Percentiles rank a stretch among this genome's conserved stretches.
These are phyloP conservation scores for Trichoderma sp. DNA, from an alignment of 2,329 filamentous ascomycete species.

Conservation along the genomic window DNA sequence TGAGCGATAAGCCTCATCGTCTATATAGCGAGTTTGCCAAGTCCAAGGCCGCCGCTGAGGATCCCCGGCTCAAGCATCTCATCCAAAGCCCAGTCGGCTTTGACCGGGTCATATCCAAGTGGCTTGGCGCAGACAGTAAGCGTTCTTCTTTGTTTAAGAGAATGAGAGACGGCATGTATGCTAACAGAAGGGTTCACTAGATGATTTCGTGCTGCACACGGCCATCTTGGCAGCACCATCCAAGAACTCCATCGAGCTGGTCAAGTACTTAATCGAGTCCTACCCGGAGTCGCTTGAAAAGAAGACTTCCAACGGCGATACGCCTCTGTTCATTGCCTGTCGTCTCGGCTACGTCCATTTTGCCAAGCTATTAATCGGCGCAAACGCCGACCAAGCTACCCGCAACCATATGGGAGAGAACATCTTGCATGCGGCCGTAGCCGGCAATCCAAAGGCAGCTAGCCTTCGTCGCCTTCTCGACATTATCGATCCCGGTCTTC, in stretches of 20 bases:
- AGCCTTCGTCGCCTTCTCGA: conserved; percentile 49
- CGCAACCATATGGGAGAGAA: conserved; percentile 63
- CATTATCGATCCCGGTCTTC: conserved; percentile 55
- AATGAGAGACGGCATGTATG: background rate
- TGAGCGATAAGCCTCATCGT: conserved; percentile 65
- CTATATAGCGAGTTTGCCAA: conserved; percentile 66
- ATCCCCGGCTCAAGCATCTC: conserved; percentile 61
- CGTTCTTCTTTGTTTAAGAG: conserved; percentile 21
- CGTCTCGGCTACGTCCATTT: conserved; percentile 51
- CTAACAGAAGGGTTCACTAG: conserved; percentile 36
- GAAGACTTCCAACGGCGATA: conserved; percentile 56
- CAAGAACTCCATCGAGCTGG: conserved; percentile 48
- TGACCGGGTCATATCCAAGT: conserved; percentile 59
- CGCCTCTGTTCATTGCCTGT: conserved; percentile 68
- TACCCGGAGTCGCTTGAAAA: conserved; percentile 59
- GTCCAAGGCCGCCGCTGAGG: conserved; percentile 56
- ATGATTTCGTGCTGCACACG: conserved; percentile 64
- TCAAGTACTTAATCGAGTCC: conserved; percentile 64
- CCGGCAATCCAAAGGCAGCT: conserved; percentile 31
- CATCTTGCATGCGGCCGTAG: conserved; percentile 60
- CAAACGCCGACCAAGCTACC: conserved; percentile 66
- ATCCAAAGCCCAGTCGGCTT: conserved; percentile 59
- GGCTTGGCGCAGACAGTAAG: conserved; percentile 60
- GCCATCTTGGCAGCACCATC: conserved; percentile 50
- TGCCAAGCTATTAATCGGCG: conserved; percentile 60